These are phyloP conservation scores for Ceratorhiza oryzae-sativae DNA, from an alignment of 1,284 basidiomycete species.

Conservation along the genomic window DNA sequence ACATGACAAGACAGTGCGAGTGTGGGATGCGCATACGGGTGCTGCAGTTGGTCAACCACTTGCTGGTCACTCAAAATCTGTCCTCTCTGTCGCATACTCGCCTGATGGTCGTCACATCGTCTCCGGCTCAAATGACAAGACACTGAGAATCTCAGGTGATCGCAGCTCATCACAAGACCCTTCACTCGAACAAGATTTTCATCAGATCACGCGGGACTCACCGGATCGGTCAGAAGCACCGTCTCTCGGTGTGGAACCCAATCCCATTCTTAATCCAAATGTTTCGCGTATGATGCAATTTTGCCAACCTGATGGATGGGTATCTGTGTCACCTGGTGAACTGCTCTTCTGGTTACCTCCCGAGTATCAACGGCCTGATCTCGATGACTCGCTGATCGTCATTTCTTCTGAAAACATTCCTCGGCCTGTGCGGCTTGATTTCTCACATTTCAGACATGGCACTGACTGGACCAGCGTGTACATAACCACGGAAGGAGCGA, in stretches of 20 bases:
- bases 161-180: neutral
- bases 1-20: neutral
- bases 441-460: constrained; percentile 17
- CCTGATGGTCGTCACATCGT: neutral
- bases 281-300: no score
- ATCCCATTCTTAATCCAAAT: no score
- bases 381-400: neutral
- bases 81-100: neutral
- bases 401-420: neutral
- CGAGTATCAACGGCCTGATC: neutral
- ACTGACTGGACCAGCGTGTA: constrained; percentile 4
- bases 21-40: constrained; percentile 16
- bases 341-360: constrained; percentile 9
- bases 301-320: constrained; percentile 4
- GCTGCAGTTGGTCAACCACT: neutral
- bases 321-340: neutral
- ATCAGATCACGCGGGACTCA: neutral
- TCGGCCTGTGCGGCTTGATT: neutral
- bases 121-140: neutral
- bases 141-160: neutral
- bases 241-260: no score
- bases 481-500: no score
- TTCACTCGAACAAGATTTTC: no score
- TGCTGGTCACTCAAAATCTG: neutral
- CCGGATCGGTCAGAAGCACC: no score